Evolutionary conservation across 257 asterid genomes (phyloP).

Genomic region (Pogostemon cablin): DNA sequence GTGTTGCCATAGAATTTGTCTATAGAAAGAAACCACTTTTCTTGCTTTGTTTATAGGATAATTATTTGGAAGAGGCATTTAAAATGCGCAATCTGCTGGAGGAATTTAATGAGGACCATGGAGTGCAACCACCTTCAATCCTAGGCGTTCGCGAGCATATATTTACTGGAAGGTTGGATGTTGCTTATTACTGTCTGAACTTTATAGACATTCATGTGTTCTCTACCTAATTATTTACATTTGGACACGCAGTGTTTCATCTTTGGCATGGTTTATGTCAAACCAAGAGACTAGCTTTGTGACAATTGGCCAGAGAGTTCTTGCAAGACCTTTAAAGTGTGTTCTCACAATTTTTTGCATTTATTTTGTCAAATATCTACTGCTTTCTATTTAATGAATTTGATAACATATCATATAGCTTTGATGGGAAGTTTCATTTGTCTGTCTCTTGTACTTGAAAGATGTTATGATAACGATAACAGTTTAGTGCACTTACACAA

Average conservation of each 20-base stretch:
- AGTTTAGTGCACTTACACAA: neutral
- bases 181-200: conserved; percentile 23
- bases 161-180: conserved; percentile 76
- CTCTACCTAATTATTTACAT: conserved; percentile 39
- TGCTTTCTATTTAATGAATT: conserved; percentile 6
- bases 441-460: conserved; percentile 9
- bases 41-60: conserved; percentile 53
- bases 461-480: conserved; percentile 13
- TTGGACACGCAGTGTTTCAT: conserved; percentile 69
- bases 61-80: conserved; percentile 82
- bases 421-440: neutral
- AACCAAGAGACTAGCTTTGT: conserved; percentile 92
- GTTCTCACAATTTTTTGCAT: conserved; percentile 35
- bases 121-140: conserved; percentile 80
- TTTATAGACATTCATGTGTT: conserved; percentile 22
- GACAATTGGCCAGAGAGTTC: conserved; percentile 90
- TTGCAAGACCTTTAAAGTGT: conserved; percentile 83
- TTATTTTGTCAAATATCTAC: neutral
- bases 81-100: conserved; percentile 85
- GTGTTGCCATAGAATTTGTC: neutral
- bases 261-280: conserved; percentile 93
- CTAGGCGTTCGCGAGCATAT: conserved; percentile 84
- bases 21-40: conserved; percentile 27
- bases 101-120: conserved; percentile 85
- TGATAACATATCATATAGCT: conserved; percentile 7